These are phyloP conservation scores for Stereum hirsutum DNA, from an alignment of 1,284 basidiomycete genomes.

Conservation along the genomic window DNA sequence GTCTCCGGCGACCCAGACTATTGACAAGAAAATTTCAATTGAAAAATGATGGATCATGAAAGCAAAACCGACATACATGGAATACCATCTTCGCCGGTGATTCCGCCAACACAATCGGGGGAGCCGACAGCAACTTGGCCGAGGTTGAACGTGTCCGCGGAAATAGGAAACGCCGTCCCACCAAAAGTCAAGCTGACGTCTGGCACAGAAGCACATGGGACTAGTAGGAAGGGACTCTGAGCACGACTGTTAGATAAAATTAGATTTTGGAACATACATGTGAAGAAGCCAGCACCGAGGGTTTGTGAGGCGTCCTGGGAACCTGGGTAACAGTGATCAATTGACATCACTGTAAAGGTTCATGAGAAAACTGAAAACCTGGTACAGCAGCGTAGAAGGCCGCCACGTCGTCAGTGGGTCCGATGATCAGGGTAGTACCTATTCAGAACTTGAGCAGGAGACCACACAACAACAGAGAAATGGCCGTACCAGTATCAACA, in stretches of 20 bases:
- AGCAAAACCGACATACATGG: neutral
- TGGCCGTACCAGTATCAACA: slow-evolving; percentile 27
- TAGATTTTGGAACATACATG: slow-evolving; percentile 1
- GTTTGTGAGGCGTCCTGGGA: slow-evolving; percentile 13
- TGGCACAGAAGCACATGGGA: slow-evolving; percentile 16
- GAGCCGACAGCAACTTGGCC: slow-evolving; percentile 6
- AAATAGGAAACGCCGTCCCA: slow-evolving; percentile 13
- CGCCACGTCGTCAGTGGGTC: slow-evolving; percentile 29
- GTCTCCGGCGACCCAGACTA: slow-evolving; percentile 14
- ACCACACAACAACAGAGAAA: too few species aligned
- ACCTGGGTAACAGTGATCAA: too few species aligned
- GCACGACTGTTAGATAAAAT: neutral
- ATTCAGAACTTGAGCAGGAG: too few species aligned
- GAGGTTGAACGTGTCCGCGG: slow-evolving; percentile 14
- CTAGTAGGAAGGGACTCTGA: neutral
- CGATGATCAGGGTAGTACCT: slow-evolving; percentile 38
- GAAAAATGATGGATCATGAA: neutral
- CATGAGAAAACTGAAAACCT: too few species aligned
- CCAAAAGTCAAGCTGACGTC: slow-evolving; percentile 14
- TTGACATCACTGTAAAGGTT: too few species aligned
- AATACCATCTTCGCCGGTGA: neutral
- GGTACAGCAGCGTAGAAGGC: slow-evolving; percentile 28
- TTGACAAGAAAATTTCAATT: slow-evolving; percentile 2
- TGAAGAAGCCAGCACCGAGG: slow-evolving; percentile 12
- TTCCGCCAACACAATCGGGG: slow-evolving; percentile 3